Conservation (phyloP, 1,139 yeast species). For the Kodamaea derodonti region DNA sequence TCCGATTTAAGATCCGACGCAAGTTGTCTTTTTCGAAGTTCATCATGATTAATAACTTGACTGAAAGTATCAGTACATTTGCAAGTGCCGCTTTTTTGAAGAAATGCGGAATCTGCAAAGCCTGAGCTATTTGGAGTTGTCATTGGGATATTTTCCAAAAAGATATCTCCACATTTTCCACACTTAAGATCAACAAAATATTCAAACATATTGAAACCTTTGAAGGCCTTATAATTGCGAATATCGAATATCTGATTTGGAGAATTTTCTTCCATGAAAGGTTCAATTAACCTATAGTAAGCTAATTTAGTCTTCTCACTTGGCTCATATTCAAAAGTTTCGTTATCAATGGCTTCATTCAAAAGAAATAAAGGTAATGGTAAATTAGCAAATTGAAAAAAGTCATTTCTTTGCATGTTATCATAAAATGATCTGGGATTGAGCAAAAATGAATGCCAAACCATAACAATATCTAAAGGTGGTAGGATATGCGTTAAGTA, state of each 20-base stretch:
- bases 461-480: slow-evolving; percentile 36
- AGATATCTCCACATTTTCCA: slow-evolving; percentile 15
- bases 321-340: slow-evolving; percentile 18
- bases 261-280: slow-evolving; percentile 3
- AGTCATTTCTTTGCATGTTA: slow-evolving; percentile 22
- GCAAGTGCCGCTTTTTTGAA: background rate
- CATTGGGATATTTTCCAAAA: slow-evolving; percentile 13
- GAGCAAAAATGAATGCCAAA: slow-evolving; percentile 36
- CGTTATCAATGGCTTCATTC: slow-evolving; percentile 18
- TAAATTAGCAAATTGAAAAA: slow-evolving; percentile 18
- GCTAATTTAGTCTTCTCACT: slow-evolving; percentile 3
- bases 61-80: background rate
- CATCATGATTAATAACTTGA: slow-evolving; percentile 13
- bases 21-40: slow-evolving; percentile 19
- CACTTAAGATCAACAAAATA: slow-evolving; percentile 12
- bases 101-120: slow-evolving; percentile 14
- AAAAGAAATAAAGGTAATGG: slow-evolving; percentile 26
- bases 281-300: slow-evolving; percentile 7
- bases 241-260: slow-evolving; percentile 4
- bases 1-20: slow-evolving; percentile 14
- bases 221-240: slow-evolving; percentile 2
- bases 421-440: slow-evolving; percentile 28
- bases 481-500: slow-evolving; percentile 17
- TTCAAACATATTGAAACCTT: background rate
- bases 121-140: slow-evolving; percentile 16